Conservation (phyloP, 768 basidiomycete species). For the Termitomyces sp. region DNA sequence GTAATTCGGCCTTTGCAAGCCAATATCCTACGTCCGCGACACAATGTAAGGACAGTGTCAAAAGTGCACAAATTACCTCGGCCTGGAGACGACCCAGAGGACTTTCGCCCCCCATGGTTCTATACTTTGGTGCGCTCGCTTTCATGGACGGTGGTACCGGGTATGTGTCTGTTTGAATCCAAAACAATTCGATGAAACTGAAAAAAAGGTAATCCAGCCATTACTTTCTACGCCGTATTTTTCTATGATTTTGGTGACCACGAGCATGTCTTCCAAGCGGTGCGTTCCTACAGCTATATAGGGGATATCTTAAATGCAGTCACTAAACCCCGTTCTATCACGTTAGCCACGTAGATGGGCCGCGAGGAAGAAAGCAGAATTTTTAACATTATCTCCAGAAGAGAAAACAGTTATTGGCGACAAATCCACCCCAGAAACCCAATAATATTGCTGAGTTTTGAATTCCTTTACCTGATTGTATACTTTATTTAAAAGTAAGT, state of each 20-base stretch:
- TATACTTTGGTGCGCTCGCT: constrained; percentile 46
- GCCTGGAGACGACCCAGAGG: constrained; percentile 21
- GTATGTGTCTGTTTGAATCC: constrained; percentile 25
- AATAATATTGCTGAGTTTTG: not conserved
- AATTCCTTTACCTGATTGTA: not conserved
- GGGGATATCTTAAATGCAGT: not conserved
- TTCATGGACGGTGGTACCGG: constrained; percentile 50
- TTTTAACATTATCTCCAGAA: constrained; percentile 55
- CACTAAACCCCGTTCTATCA: not conserved
- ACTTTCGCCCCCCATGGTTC: constrained; percentile 60
- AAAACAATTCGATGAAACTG: not conserved
- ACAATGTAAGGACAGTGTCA: constrained; percentile 4
- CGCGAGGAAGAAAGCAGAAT: constrained; percentile 37
- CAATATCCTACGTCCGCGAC: not conserved
- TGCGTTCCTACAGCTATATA: constrained; percentile 26
- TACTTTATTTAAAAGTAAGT: not conserved
- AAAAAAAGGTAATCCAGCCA: constrained; percentile 32
- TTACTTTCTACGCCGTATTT: constrained; percentile 53
- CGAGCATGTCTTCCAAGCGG: constrained; percentile 67
- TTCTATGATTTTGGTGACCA: constrained; percentile 64
- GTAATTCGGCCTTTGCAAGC: not conserved
- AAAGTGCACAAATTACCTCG: constrained; percentile 13
- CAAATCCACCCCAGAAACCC: not conserved
- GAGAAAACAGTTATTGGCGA: constrained; percentile 36
- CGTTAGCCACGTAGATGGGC: constrained; percentile 56